Base-by-base conservation (phyloP, 805 yeast genomes). In the Nakazawaea peltata region DNA sequence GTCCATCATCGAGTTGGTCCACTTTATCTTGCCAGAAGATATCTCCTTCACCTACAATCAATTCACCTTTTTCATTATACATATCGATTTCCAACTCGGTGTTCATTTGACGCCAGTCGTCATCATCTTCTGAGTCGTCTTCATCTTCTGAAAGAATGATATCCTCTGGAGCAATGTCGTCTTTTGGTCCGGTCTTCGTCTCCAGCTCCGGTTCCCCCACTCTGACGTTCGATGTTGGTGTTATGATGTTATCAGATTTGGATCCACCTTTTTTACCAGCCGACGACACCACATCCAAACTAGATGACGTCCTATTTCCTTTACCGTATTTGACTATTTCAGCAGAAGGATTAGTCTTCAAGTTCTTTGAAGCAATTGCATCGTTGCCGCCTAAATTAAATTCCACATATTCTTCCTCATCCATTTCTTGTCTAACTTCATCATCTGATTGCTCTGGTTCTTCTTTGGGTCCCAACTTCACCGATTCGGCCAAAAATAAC, bases 101-200 rank as follows among this genome's bases (percentile, higher is more conserved):
- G 28, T 82, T 81, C 85, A 92, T 87, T 13, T 82, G 75, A 49
- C 81, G 78, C 98, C 98, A 92, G 19, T 69, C 79, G 11, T 65
- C 71, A 4, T 56, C 38, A 26, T 27, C 33, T 11, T 28, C 36
- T 8, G 33, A 34, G 16, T 24, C 25, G 15, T 21, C 23, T 21
- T 21, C 23, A 21, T 21, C 23, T 21, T 21, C 23, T 10, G 23
- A 21, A 10, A 21, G 7, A 10, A 21, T 25, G 14, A 25, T 11
- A 13, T 25, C 27, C 9, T 25, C 28, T 25, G 7, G 15, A 9
- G 15, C 3, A 5, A 7, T 32, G 8, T 18, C 19, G 11, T 18
- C 16, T 14, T 5, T 11, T 10, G 15, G 13, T 5, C 9, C 19
- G 27, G 33, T 19, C 15, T 23, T 9, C 5, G 31, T 17, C n/a